Conservation (phyloP, 345 rosid species). For the Brassica incana region DNA sequence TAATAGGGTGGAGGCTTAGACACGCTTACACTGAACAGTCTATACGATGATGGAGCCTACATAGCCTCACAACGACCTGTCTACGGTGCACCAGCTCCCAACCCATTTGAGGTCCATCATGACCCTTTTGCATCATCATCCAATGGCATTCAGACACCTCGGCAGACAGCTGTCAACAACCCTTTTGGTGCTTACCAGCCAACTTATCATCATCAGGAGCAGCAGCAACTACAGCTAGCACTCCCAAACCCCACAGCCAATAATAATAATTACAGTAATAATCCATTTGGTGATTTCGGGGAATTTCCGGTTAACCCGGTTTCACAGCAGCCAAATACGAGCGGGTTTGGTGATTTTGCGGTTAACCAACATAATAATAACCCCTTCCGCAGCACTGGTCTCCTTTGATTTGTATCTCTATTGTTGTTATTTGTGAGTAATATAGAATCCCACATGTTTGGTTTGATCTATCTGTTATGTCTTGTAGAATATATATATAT, state of each 20-base stretch:
- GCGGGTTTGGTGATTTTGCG: slow-evolving; percentile 38
- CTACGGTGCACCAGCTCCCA: slow-evolving; percentile 81
- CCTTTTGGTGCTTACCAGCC: slow-evolving; percentile 81
- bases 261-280: slow-evolving; percentile 25
- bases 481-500: not conserved
- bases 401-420: slow-evolving; percentile 46
- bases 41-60: slow-evolving; percentile 81
- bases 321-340: slow-evolving; percentile 36
- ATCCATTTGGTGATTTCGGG: slow-evolving; percentile 73
- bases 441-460: slow-evolving; percentile 27
- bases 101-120: slow-evolving; percentile 83
- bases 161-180: slow-evolving; percentile 44
- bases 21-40: slow-evolving; percentile 76
- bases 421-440: slow-evolving; percentile 36
- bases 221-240: slow-evolving; percentile 49
- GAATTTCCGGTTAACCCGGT: slow-evolving; percentile 33
- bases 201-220: slow-evolving; percentile 55
- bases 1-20: slow-evolving; percentile 96
- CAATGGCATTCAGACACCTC: slow-evolving; percentile 51
- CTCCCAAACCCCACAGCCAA: slow-evolving; percentile 20
- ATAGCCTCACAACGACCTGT: slow-evolving; percentile 80
- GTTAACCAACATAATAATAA: slow-evolving; percentile 38
- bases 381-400: slow-evolving; percentile 55
- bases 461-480: slow-evolving; percentile 19
- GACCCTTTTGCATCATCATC: slow-evolving; percentile 72